These are phyloP conservation scores for Amylocystis lapponica DNA, from an alignment of 768 basidiomycete species.

Conservation along the genomic window DNA sequence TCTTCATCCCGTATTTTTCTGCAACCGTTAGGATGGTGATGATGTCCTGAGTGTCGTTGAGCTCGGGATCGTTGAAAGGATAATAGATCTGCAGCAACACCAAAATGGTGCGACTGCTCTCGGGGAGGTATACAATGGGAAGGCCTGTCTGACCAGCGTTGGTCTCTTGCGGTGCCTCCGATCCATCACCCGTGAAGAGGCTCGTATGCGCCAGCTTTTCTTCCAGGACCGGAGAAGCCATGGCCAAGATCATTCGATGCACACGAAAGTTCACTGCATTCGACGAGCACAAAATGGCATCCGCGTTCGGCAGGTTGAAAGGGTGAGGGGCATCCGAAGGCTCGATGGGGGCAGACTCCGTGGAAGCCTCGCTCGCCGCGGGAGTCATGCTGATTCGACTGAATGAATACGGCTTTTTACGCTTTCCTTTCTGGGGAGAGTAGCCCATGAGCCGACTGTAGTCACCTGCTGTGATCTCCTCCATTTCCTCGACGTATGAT, in stretches of 20 bases:
- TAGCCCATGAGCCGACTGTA: constrained; percentile 6
- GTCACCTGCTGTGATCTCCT: constrained; percentile 4
- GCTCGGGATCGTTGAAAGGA: neutral
- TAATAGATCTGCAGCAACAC: constrained; percentile 1
- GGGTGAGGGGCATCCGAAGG: constrained; percentile 24
- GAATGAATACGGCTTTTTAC: neutral
- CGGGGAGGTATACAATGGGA: constrained; percentile 14
- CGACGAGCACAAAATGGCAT: constrained; percentile 12
- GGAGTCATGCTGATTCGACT: neutral
- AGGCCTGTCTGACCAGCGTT: no score
- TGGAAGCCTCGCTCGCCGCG: neutral
- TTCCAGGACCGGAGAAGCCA: constrained; percentile 9
- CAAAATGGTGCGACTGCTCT: neutral
- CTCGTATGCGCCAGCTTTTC: constrained; percentile 25
- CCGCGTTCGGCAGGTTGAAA: constrained; percentile 37
- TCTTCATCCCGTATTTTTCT: constrained; percentile 2
- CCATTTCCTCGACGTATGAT: constrained; percentile 4
- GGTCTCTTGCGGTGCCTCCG: neutral
- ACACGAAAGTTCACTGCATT: constrained; percentile 12
- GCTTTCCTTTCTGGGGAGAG: neutral
- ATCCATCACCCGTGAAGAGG: neutral
- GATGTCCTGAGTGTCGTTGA: neutral
- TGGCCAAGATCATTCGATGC: constrained; percentile 4
- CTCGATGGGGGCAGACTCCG: neutral
- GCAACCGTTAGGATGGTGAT: neutral